These are phyloP conservation scores for Xylogone sp. DNA, from an alignment of 2,329 filamentous ascomycete species.

Conservation along the genomic window DNA sequence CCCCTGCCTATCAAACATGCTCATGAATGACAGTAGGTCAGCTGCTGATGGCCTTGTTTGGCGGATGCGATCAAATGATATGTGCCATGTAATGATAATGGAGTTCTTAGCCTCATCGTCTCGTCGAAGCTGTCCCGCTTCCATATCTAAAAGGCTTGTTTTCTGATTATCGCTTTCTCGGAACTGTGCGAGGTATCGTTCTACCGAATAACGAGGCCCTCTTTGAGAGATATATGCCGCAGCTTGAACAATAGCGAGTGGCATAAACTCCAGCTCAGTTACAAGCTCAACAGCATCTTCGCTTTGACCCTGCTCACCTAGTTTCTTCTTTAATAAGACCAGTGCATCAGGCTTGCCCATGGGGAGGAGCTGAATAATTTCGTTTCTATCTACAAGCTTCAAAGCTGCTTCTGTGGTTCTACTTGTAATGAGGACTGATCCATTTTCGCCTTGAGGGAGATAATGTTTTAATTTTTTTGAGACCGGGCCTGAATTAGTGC, in stretches of 20 bases:
- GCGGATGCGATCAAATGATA: slow-evolving; percentile 33
- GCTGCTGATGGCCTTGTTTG: slow-evolving; percentile 31
- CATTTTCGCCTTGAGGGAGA: slow-evolving; percentile 15
- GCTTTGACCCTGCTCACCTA: slow-evolving; percentile 10
- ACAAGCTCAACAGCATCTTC: slow-evolving; percentile 13
- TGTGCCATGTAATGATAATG: slow-evolving; percentile 33
- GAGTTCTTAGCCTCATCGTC: slow-evolving; percentile 31
- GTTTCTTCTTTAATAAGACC: slow-evolving; percentile 27
- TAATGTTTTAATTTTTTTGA: slow-evolving; percentile 10
- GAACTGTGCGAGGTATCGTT: slow-evolving; percentile 35
- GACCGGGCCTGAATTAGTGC: slow-evolving; percentile 7
- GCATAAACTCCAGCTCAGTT: slow-evolving; percentile 23
- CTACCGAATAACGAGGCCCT: slow-evolving; percentile 26
- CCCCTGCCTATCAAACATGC: slow-evolving; percentile 40
- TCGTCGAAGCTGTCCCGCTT: slow-evolving; percentile 30
- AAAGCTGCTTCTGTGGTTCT: slow-evolving; percentile 11
- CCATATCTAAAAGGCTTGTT: slow-evolving; percentile 23
- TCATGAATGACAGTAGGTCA: slow-evolving; percentile 41
- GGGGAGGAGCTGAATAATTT: slow-evolving; percentile 24
- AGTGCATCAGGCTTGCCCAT: slow-evolving; percentile 24
- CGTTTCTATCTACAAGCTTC: slow-evolving; percentile 15
- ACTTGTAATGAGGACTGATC: slow-evolving; percentile 23
- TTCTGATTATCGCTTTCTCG: slow-evolving; percentile 27
- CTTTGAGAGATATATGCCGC: slow-evolving; percentile 20
- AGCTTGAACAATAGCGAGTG: slow-evolving; percentile 26